Conservation (phyloP, 768 basidiomycete species). For the Cyclocybe cylindracea region DNA sequence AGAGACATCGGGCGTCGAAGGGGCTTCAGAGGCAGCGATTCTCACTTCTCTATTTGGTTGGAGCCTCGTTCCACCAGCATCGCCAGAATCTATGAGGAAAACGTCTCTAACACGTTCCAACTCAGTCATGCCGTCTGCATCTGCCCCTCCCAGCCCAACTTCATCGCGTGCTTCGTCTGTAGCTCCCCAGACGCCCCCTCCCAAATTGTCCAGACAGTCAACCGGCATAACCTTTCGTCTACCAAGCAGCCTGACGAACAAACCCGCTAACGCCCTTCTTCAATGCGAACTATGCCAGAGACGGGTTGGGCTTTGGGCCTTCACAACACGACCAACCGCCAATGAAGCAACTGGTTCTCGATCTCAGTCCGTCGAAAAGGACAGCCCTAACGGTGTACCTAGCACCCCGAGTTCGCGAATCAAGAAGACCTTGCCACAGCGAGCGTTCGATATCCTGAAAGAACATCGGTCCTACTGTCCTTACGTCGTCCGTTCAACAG, state of each 20-base stretch:
- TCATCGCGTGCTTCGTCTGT: conserved; percentile 38
- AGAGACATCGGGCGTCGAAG: neutral
- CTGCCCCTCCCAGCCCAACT: conserved; percentile 29
- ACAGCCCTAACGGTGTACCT: conserved; percentile 7
- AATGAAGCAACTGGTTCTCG: conserved; percentile 2
- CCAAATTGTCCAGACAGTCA: conserved; percentile 8
- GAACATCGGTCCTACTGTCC: conserved; percentile 88
- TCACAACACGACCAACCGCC: conserved; percentile 35
- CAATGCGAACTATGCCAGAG: conserved; percentile 74
- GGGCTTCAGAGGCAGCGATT: conserved; percentile 40
- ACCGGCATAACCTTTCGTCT: conserved; percentile 24
- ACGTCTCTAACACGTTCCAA: conserved; percentile 33
- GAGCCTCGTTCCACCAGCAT: conserved; percentile 38
- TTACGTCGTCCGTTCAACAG: conserved; percentile 73
- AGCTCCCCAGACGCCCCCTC: conserved; percentile 16
- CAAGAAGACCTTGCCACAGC: conserved; percentile 31
- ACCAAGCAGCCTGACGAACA: conserved; percentile 26
- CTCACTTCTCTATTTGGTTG: conserved; percentile 54
- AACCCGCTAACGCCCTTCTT: conserved; percentile 53
- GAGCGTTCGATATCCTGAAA: conserved; percentile 73
- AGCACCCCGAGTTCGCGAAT: conserved; percentile 22
- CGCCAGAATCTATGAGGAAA: conserved; percentile 29
- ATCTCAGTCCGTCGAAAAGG: neutral
- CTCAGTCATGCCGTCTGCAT: conserved; percentile 23
- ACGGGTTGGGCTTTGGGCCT: conserved; percentile 81